These are phyloP conservation scores for Diaporthe destruens DNA, from an alignment of 2,329 filamentous ascomycete genomes.

Conservation along the genomic window DNA sequence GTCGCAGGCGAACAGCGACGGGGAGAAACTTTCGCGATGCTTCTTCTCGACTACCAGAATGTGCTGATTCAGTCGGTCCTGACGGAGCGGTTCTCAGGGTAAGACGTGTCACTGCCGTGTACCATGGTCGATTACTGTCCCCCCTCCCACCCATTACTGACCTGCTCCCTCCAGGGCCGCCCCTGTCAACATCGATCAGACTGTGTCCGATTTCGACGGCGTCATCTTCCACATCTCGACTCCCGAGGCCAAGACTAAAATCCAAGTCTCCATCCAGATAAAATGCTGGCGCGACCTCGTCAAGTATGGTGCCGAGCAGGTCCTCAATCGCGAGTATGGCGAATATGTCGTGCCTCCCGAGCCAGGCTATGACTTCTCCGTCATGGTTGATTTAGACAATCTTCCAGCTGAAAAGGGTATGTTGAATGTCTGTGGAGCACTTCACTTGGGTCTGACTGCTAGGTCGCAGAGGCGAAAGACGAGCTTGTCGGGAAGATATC, in stretches of 20 bases:
- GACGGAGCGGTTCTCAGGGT: conserved; percentile 94
- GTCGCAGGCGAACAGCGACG: conserved; percentile 34
- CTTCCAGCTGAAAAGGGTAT: conserved; percentile 83
- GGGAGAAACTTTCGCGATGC: conserved; percentile 66
- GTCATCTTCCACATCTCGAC: conserved; percentile 99
- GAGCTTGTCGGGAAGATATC: conserved; percentile 89
- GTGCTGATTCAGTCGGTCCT: conserved; percentile 96
- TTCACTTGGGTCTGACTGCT: conserved; percentile 13
- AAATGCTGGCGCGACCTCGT: conserved; percentile 95
- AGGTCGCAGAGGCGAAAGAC: conserved; percentile 78
- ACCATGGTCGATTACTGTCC: neutral
- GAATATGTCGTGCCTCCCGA: conserved; percentile 90
- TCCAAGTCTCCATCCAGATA: conserved; percentile 93
- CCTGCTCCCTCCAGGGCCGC: conserved; percentile 71
- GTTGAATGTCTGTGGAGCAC: conserved; percentile 36
- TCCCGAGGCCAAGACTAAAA: conserved; percentile 92
- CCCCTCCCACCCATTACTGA: conserved; percentile 35
- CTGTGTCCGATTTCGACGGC: conserved; percentile 98
- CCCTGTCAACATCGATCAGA: conserved; percentile 93
- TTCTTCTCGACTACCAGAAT: conserved; percentile 99
- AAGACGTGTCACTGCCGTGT: conserved; percentile 48
- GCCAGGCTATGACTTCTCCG: conserved; percentile 94
- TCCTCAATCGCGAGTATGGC: conserved; percentile 95
- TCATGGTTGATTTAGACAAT: conserved; percentile 88
- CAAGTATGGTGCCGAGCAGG: conserved; percentile 90